A percentile compares a stretch with the other conserved stretches of the same genome.
These are phyloP conservation scores for Solanum chiquidenum DNA, from an alignment of 257 asterid species.

Conservation along the genomic window DNA sequence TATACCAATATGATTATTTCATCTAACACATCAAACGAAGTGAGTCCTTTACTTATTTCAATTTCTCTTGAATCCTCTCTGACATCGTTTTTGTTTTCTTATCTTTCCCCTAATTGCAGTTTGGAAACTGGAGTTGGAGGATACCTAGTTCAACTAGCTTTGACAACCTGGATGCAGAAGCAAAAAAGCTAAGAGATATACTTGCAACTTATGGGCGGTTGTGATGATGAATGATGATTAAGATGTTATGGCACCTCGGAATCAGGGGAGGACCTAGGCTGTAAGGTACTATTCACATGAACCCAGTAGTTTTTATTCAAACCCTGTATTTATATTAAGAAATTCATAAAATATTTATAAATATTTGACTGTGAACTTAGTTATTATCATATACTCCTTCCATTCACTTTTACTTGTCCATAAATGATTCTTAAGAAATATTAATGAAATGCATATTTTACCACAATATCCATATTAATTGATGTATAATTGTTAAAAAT, in stretches of 20 bases:
- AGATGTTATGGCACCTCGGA: not conserved
- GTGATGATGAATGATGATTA: conserved; percentile 5
- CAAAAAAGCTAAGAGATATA: conserved; percentile 54
- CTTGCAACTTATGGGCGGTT: conserved; percentile 60
- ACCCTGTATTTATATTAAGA: not conserved
- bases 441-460: not conserved
- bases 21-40: not conserved
- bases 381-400: not conserved
- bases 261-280: not conserved
- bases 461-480: not conserved
- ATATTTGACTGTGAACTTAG: not conserved
- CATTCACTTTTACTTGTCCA: not conserved
- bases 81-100: not conserved
- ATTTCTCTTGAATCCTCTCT: not conserved
- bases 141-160: conserved; percentile 58
- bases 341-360: not conserved
- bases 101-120: conserved; percentile 27
- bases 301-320: not conserved
- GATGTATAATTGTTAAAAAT: too few relatives aligned
- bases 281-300: not conserved
- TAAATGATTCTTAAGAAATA: not conserved
- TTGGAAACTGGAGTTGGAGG: conserved; percentile 98
- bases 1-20: not conserved
- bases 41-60: not conserved
- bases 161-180: conserved; percentile 57